phyloP scores from a whole-genome alignment of 2,329 filamentous ascomycete species.

The Cladosporium cucumerinum region DNA sequence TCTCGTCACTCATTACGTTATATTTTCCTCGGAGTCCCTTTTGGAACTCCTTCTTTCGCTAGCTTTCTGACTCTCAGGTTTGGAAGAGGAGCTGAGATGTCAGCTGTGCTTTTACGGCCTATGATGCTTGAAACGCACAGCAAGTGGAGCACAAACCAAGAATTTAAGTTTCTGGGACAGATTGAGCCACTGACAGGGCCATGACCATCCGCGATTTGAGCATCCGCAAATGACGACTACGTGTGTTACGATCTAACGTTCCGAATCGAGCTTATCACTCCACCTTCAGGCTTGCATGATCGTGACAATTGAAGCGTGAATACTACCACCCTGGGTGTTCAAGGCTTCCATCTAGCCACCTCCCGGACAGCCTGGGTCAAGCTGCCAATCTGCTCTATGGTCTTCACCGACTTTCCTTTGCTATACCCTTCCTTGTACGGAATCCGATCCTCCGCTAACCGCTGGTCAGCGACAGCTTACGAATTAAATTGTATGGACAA shows the following conservation, averaged over 20 bases:
- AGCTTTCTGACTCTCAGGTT: neutral
- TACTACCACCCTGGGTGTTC: neutral
- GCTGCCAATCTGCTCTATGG: neutral
- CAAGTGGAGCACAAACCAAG: neutral
- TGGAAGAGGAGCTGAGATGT: neutral
- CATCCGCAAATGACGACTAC: neutral
- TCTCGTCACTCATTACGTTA: neutral
- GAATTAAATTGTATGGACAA: neutral
- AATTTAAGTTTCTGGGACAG: neutral
- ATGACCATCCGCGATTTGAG: neutral
- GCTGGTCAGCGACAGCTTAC: neutral
- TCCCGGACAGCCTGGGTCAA: neutral
- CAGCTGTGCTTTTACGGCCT: neutral
- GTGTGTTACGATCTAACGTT: neutral
- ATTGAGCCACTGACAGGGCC: neutral
- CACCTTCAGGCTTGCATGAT: neutral
- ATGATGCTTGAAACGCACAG: neutral
- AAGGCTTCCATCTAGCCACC: neutral
- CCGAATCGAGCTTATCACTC: neutral
- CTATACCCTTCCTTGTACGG: neutral
- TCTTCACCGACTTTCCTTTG: neutral
- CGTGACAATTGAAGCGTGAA: neutral
- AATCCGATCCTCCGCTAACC: neutral
- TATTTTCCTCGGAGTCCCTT: too few relatives aligned
- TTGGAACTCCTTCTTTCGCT: neutral